phyloP scores from a whole-genome alignment of 345 rosid genomes.

The Arabis alpina region DNA sequence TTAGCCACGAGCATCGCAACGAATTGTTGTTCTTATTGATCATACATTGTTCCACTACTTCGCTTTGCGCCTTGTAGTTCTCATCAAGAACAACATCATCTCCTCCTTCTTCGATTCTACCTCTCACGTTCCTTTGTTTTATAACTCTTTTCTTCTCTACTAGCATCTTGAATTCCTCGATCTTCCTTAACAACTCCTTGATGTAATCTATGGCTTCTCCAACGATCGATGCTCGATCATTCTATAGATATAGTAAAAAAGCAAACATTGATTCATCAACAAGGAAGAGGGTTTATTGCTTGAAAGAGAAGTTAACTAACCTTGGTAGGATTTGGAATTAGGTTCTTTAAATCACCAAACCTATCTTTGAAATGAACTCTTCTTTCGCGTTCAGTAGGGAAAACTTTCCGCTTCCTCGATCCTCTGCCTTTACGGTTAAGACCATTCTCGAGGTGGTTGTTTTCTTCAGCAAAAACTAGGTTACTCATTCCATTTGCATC shows the following conservation, averaged over 20 bases:
- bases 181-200: slow-evolving; percentile 66
- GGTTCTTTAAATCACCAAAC: slow-evolving; percentile 50
- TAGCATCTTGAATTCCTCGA: slow-evolving; percentile 64
- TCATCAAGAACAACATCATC: slow-evolving; percentile 46
- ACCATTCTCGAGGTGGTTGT: slow-evolving; percentile 44
- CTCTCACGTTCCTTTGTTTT: slow-evolving; percentile 53
- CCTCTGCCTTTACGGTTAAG: slow-evolving; percentile 50
- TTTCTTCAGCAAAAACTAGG: slow-evolving; percentile 43
- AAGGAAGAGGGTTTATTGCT: not conserved
- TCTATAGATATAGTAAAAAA: slow-evolving; percentile 35
- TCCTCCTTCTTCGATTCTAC: slow-evolving; percentile 48
- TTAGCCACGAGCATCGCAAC: slow-evolving; percentile 81
- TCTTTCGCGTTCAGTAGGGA: slow-evolving; percentile 64
- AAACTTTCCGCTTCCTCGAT: slow-evolving; percentile 57
- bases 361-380: slow-evolving; percentile 65
- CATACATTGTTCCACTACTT: slow-evolving; percentile 49
- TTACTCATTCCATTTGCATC: slow-evolving; percentile 35
- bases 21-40: slow-evolving; percentile 45
- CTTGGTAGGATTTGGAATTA: slow-evolving; percentile 75
- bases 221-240: slow-evolving; percentile 71
- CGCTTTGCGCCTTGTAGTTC: slow-evolving; percentile 44
- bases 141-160: slow-evolving; percentile 65
- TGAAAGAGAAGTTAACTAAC: slow-evolving; percentile 39
- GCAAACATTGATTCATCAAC: not conserved
- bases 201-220: slow-evolving; percentile 78